Evolutionary conservation across 176 grass and related monocot species (phyloP).

Genomic region (Avena atlantica): DNA sequence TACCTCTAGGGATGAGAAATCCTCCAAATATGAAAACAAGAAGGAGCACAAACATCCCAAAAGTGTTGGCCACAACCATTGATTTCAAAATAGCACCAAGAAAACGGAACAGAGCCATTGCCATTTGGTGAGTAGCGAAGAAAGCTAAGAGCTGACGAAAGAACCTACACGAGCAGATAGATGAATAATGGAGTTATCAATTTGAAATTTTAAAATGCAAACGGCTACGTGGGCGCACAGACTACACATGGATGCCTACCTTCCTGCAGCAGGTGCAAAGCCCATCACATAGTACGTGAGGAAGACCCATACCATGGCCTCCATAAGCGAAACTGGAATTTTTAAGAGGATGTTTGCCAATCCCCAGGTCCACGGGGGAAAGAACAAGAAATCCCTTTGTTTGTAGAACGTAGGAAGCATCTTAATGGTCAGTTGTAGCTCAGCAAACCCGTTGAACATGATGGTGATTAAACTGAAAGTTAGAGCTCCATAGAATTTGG

Average conservation of each 20-base stretch:
- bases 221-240: background rate
- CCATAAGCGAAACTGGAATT: constrained; percentile 60
- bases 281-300: constrained; percentile 70
- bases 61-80: constrained; percentile 83
- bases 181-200: constrained; percentile 9
- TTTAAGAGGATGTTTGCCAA: constrained; percentile 56
- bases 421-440: constrained; percentile 52
- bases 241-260: constrained; percentile 31
- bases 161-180: constrained; percentile 60
- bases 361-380: constrained; percentile 60
- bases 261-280: constrained; percentile 59
- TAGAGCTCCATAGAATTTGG: constrained; percentile 55
- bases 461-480: constrained; percentile 48
- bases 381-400: constrained; percentile 68
- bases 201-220: background rate
- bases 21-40: constrained; percentile 86
- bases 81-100: constrained; percentile 74
- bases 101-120: constrained; percentile 77
- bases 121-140: constrained; percentile 76
- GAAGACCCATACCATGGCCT: constrained; percentile 52
- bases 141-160: constrained; percentile 78
- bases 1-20: constrained; percentile 80
- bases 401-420: constrained; percentile 72
- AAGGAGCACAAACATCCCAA: constrained; percentile 69
- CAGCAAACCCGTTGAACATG: constrained; percentile 67